Base-by-base conservation (phyloP, 1,284 basidiomycete genomes). In the Boletus mariae region DNA sequence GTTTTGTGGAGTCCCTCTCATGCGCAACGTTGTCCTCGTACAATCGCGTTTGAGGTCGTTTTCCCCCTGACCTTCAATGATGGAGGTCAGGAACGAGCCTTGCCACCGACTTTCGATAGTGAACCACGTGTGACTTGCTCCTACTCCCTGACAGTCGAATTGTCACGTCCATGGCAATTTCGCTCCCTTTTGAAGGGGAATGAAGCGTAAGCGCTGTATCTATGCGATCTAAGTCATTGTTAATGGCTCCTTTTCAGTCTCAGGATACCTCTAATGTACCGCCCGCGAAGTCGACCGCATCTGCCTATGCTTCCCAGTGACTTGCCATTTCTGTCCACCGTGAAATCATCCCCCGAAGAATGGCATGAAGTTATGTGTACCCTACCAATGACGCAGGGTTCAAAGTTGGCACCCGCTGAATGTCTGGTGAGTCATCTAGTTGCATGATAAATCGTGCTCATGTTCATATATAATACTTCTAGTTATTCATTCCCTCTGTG, bases 341-440 rank as follows among this genome's bases (percentile, higher is more conserved):
- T 71, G 29, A 71, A 68, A 49, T 55, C 55, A 4, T 69, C 63
- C 2, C 64, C 69, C 6, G 66, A 67, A 57, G 66, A 71, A 47
- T 67, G 66, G 69, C 57, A 57, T 49, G 61, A 67, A 58, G 44
- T 66, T 23, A 64, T 63, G 43, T 69, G 56, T 35, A 52, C 57
- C n/a, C 9, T 64, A 45, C 54, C 61, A 26, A 56, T 54, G 55
- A 49, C 66, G 25, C 54, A 54, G 44, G 38, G 45, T 23, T 71
- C 65, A 4, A 48, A 47, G 12, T 52, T 67, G 55, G 44, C 59
- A n/a, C 56, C 52, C 23, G 47, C 49, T 4, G 59, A 71, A 57
- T 70, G 65, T 51, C 57, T 66, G 5, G 66, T 70, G 37, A 65
- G 68, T 59, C 20, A 17, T 49, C 10, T 4, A 34, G 9, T 37